Evolutionary conservation across 352 stramenopile species (phyloP).

Genomic region (Halophytophthora polymorphica): DNA sequence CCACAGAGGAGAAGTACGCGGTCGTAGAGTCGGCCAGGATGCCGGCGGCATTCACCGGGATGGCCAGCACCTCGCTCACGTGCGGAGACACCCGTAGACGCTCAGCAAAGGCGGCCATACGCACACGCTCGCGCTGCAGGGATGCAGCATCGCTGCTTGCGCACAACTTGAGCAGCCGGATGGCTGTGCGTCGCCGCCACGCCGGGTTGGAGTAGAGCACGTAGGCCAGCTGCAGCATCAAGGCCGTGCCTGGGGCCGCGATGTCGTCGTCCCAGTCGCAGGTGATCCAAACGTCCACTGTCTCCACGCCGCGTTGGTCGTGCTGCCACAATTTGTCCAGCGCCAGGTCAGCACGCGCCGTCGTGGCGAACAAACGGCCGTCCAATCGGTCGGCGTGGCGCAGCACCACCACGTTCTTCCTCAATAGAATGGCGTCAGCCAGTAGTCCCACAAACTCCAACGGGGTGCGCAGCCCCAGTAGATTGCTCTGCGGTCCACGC

Average conservation of each 20-base stretch:
- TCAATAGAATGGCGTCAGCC: constrained; percentile 45
- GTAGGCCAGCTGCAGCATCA: constrained; percentile 48
- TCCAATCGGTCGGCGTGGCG: constrained; percentile 49
- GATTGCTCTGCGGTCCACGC: not conserved
- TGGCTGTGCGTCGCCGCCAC: constrained; percentile 27
- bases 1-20: not conserved
- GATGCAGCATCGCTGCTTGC: constrained; percentile 13
- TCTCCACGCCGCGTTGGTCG: constrained; percentile 13
- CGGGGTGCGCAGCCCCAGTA: constrained; percentile 8
- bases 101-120: constrained; percentile 18
- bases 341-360: not conserved
- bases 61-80: constrained; percentile 41
- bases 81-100: constrained; percentile 31
- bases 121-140: constrained; percentile 27
- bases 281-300: constrained; percentile 63
- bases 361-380: constrained; percentile 31
- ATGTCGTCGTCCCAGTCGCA: constrained; percentile 23
- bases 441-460: constrained; percentile 47
- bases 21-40: constrained; percentile 21
- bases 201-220: constrained; percentile 36
- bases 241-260: constrained; percentile 27
- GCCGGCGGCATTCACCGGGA: constrained; percentile 36
- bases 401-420: constrained; percentile 58
- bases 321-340: not conserved
- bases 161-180: constrained; percentile 28